Percentiles rank a stretch among this genome's conserved stretches.
Evolutionary conservation across 1,284 basidiomycete species (phyloP).

Genomic region (Waitea zeae): DNA sequence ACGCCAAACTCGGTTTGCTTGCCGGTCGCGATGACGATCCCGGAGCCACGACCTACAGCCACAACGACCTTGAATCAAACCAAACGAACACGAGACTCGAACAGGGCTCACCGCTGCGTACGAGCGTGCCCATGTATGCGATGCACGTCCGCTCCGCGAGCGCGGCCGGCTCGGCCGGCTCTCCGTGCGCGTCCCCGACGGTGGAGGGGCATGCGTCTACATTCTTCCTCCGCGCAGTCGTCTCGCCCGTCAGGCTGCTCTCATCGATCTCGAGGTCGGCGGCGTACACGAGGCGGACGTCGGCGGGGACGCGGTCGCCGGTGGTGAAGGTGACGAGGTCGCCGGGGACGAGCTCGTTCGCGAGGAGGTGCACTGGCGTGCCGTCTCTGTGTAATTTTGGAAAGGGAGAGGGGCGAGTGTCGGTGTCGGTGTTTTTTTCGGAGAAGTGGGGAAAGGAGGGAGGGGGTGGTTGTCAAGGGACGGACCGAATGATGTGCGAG

Average conservation of each 20-base stretch:
- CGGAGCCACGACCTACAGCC: conserved; percentile 65
- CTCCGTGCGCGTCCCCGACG: conserved; percentile 6
- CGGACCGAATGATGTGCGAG: conserved; percentile 76
- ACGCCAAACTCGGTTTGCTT: conserved; percentile 87
- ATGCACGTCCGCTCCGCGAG: conserved; percentile 82
- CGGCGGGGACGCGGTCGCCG: conserved; percentile 90
- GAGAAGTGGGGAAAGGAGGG: too few relatives aligned
- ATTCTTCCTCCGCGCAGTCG: conserved; percentile 62
- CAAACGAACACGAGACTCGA: background rate
- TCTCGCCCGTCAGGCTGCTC: conserved; percentile 90
- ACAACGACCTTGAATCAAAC: background rate
- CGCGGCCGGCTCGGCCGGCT: conserved; percentile 15
- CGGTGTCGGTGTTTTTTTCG: too few relatives aligned
- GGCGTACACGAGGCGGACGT: conserved; percentile 67
- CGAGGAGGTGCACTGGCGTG: conserved; percentile 62
- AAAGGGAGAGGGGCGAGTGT: conserved; percentile 9
- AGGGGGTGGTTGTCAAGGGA: conserved; percentile 7
- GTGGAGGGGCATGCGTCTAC: conserved; percentile 26
- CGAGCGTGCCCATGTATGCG: conserved; percentile 93
- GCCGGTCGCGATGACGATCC: conserved; percentile 85
- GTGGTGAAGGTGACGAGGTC: conserved; percentile 84
- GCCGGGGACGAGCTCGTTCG: conserved; percentile 90
- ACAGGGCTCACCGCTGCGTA: conserved; percentile 57
- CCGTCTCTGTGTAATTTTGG: conserved; percentile 38
- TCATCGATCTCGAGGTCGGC: conserved; percentile 90